These are phyloP conservation scores for Orbilia oligospora DNA, from an alignment of 2,329 filamentous ascomycete species.

Conservation along the genomic window DNA sequence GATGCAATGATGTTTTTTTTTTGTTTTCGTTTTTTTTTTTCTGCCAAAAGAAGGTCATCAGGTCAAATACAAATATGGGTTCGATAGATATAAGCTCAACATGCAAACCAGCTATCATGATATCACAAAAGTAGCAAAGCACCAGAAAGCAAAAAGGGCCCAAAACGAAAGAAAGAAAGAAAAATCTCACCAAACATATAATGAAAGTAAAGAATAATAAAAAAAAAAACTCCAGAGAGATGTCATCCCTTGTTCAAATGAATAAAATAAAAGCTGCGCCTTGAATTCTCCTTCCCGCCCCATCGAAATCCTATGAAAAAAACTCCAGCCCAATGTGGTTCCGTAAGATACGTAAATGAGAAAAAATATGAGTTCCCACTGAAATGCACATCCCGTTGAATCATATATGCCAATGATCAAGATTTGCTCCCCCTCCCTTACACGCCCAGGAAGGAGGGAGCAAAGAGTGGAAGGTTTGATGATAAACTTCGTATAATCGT, in stretches of 20 bases:
- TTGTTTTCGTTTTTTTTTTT: neutral
- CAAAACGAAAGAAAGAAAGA: conserved; percentile 32
- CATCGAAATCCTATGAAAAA: conserved; percentile 52
- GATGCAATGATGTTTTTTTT: neutral
- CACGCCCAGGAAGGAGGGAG: neutral
- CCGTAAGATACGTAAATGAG: conserved; percentile 45
- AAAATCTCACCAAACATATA: conserved; percentile 14
- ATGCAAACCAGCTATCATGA: too few species aligned
- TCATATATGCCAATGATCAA: conserved; percentile 29
- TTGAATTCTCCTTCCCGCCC: neutral
- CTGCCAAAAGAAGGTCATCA: conserved; percentile 29
- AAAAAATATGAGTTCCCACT: conserved; percentile 39
- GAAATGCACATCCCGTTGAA: conserved; percentile 52
- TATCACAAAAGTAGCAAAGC: neutral
- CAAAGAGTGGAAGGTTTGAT: conserved; percentile 57
- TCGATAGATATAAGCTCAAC: neutral
- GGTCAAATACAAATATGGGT: neutral
- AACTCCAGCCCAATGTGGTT: conserved; percentile 60
- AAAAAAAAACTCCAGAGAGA: conserved; percentile 55
- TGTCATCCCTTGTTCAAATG: conserved; percentile 27
- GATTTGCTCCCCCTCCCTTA: neutral
- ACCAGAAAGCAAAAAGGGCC: conserved; percentile 14
- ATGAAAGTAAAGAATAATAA: conserved; percentile 18
- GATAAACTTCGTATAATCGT: conserved; percentile 54
- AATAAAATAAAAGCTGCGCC: conserved; percentile 59